A percentile compares a stretch with the other conserved stretches of the same genome.
phyloP scores from a whole-genome alignment of 2,329 filamentous ascomycete species.

The Aspergillus sclerotialis region DNA sequence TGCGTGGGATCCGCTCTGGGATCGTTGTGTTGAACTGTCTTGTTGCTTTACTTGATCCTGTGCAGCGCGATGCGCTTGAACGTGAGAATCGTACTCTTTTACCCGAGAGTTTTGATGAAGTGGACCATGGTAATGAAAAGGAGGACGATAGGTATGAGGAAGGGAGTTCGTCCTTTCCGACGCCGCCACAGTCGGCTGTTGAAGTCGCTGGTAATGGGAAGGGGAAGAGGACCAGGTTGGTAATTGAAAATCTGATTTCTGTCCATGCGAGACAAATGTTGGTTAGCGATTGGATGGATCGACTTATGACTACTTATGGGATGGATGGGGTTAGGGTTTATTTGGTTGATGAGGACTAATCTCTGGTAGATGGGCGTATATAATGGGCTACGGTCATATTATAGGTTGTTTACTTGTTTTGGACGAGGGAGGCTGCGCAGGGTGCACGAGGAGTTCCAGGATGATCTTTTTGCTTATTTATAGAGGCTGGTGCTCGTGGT shows the following conservation, averaged over 20 bases:
- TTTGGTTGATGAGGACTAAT: not conserved
- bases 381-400: not conserved
- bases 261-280: slow-evolving; percentile 10
- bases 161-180: slow-evolving; percentile 5
- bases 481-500: too few relatives aligned
- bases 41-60: slow-evolving; percentile 12
- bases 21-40: slow-evolving; percentile 16
- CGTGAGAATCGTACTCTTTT: slow-evolving; percentile 8
- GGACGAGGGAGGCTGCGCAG: too few relatives aligned
- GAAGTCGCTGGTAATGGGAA: too few relatives aligned
- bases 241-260: slow-evolving; percentile 13
- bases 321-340: slow-evolving; percentile 15
- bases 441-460: too few relatives aligned
- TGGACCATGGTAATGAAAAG: too few relatives aligned
- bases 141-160: not conserved
- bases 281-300: slow-evolving; percentile 20
- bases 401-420: too few relatives aligned
- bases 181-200: too few relatives aligned
- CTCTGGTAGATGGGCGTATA: not conserved
- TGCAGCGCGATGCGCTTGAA: slow-evolving; percentile 11
- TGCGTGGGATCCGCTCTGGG: slow-evolving; percentile 13
- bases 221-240: slow-evolving; percentile 5
- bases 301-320: slow-evolving; percentile 16
- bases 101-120: too few relatives aligned
- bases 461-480: too few relatives aligned